phyloP scores from a whole-genome alignment of 2,329 filamentous ascomycete genomes.

The Aspergillus arachidicola region DNA sequence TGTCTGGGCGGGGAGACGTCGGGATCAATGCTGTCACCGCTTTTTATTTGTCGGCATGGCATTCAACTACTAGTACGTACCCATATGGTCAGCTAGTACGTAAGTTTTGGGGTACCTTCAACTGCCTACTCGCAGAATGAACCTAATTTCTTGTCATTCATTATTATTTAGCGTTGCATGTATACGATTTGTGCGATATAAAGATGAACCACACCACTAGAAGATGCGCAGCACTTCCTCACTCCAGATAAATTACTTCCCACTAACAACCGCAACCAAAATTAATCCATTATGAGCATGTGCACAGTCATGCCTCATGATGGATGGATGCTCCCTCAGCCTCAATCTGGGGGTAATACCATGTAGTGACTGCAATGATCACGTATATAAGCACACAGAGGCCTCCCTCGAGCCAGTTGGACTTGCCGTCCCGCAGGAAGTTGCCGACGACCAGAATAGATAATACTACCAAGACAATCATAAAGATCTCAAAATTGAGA shows the following conservation, averaged over 20 bases:
- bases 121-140: not conserved
- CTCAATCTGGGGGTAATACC: slow-evolving; percentile 61
- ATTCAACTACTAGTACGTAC: not conserved
- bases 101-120: not conserved
- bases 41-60: not conserved
- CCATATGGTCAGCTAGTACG: not conserved
- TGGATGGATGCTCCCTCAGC: not conserved
- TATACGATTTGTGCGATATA: not conserved
- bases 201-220: not conserved
- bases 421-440: slow-evolving; percentile 84
- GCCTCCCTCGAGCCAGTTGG: slow-evolving; percentile 85
- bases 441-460: slow-evolving; percentile 85
- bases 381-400: slow-evolving; percentile 71
- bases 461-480: slow-evolving; percentile 77
- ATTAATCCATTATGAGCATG: not conserved
- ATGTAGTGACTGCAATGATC: slow-evolving; percentile 64
- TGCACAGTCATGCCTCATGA: not conserved
- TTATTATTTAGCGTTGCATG: not conserved
- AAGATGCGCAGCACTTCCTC: not conserved
- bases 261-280: not conserved
- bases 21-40: not conserved
- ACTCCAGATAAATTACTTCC: not conserved
- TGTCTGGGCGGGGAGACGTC: slow-evolving; percentile 3
- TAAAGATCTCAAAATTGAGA: slow-evolving; percentile 84
- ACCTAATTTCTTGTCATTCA: not conserved